Evolutionary conservation across 2,329 filamentous ascomycete genomes (phyloP).

Genomic region (Paecilomyces sp.): DNA sequence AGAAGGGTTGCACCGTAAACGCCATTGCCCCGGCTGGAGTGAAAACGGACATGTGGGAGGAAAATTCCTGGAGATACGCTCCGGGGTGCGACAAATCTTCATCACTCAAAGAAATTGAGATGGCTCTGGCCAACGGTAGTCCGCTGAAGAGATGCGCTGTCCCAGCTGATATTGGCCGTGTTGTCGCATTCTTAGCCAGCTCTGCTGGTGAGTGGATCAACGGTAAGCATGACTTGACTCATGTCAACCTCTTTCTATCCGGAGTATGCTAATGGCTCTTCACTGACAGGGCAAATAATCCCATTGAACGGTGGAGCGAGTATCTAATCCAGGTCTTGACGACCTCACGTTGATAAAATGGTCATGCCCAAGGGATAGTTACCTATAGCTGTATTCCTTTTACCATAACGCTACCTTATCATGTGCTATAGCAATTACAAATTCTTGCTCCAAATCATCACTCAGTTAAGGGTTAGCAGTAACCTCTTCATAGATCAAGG

Average conservation of each 20-base stretch:
- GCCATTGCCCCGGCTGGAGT: slow-evolving; percentile 60
- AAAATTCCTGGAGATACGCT: slow-evolving; percentile 61
- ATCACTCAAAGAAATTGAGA: slow-evolving; percentile 49
- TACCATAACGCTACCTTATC: background rate
- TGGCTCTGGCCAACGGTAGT: slow-evolving; percentile 49
- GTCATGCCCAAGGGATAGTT: background rate
- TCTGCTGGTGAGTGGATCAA: slow-evolving; percentile 60
- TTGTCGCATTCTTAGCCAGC: slow-evolving; percentile 49
- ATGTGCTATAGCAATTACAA: background rate
- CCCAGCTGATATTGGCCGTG: slow-evolving; percentile 53
- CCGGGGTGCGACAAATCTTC: slow-evolving; percentile 36
- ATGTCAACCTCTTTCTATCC: background rate
- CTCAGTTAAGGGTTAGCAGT: background rate
- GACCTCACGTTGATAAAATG: background rate
- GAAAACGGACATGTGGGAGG: slow-evolving; percentile 69
- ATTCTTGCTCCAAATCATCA: background rate
- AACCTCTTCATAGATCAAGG: background rate
- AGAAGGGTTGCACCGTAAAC: slow-evolving; percentile 58
- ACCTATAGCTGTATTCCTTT: background rate
- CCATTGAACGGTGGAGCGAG: slow-evolving; percentile 10
- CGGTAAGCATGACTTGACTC: slow-evolving; percentile 36
- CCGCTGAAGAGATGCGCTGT: slow-evolving; percentile 54
- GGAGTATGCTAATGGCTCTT: background rate
- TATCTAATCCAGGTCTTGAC: background rate
- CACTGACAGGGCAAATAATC: slow-evolving; percentile 6